These are phyloP conservation scores for Neonectria sp. DNA, from an alignment of 2,329 filamentous ascomycete genomes.

Conservation along the genomic window DNA sequence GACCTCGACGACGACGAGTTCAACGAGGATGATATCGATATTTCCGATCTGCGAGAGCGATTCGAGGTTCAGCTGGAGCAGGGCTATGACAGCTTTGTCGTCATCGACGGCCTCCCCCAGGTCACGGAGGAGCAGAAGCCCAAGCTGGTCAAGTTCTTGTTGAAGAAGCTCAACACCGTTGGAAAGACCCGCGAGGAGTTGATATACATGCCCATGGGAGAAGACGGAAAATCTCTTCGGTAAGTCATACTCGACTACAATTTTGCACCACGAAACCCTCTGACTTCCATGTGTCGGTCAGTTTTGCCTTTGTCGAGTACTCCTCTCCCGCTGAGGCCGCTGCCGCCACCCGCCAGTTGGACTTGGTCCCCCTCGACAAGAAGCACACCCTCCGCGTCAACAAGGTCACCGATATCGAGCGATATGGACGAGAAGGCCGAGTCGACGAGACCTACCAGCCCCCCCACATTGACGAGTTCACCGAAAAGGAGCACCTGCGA, in stretches of 20 bases:
- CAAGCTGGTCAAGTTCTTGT: constrained; percentile 95
- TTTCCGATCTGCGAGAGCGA: constrained; percentile 93
- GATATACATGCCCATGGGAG: constrained; percentile 94
- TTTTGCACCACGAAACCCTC: constrained; percentile 19
- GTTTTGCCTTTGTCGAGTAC: constrained; percentile 98
- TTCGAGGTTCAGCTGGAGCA: constrained; percentile 97
- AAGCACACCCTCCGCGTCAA: constrained; percentile 96
- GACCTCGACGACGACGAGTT: constrained; percentile 89
- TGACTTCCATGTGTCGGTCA: constrained; percentile 54
- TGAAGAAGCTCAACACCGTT: constrained; percentile 91
- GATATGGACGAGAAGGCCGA: constrained; percentile 93
- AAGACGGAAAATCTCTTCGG: constrained; percentile 89
- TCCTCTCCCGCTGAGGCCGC: constrained; percentile 90
- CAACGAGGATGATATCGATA: constrained; percentile 94
- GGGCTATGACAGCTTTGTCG: constrained; percentile 95
- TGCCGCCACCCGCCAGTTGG: constrained; percentile 89
- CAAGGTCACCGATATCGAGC: constrained; percentile 98
- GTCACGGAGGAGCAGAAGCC: constrained; percentile 92
- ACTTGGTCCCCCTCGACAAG: constrained; percentile 92
- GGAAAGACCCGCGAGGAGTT: constrained; percentile 89
- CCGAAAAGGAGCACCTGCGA: constrained; percentile 93
- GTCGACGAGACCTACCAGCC: constrained; percentile 91
- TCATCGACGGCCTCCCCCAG: constrained; percentile 92
- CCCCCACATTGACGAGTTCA: constrained; percentile 87
- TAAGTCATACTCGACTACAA: constrained; percentile 63